Evolutionary conservation across 1,139 yeast species (phyloP).

Genomic region (Geotrichum macrosporum): DNA sequence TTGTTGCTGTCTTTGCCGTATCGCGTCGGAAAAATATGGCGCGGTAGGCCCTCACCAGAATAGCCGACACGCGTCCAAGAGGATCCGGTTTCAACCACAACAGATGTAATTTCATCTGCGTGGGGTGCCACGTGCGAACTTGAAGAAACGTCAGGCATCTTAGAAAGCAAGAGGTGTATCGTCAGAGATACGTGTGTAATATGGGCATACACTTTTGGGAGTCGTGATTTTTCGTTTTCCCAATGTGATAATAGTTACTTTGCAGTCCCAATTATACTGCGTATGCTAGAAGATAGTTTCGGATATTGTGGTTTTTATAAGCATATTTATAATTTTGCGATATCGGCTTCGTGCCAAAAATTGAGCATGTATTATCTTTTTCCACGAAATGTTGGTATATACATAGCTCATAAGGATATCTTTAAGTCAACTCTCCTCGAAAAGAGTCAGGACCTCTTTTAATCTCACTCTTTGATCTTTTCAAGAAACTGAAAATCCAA

Average conservation of each 20-base stretch:
- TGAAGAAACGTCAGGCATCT: slow-evolving; percentile 19
- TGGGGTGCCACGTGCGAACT: slow-evolving; percentile 20
- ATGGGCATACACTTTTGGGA: background rate
- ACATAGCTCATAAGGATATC: background rate
- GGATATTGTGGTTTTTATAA: no score
- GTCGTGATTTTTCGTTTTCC: background rate
- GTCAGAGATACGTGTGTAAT: no score
- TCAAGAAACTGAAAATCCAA: background rate
- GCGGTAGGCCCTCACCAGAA: slow-evolving; percentile 90
- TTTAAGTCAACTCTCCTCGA: background rate
- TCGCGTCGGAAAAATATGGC: slow-evolving; percentile 63
- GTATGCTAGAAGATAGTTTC: no score
- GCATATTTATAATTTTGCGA: no score
- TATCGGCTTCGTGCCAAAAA: no score
- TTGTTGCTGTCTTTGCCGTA: slow-evolving; percentile 35
- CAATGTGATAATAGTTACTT: no score
- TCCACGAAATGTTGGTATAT: background rate
- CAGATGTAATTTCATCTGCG: slow-evolving; percentile 57
- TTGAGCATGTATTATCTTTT: no score
- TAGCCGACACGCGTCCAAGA: slow-evolving; percentile 79
- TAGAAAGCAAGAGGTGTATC: background rate
- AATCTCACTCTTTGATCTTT: background rate
- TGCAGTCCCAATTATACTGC: no score
- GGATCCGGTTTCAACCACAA: slow-evolving; percentile 93
- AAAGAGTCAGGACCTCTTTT: background rate